These are phyloP conservation scores for Sindora glabra DNA, from an alignment of 306 rosid species.

Conservation along the genomic window DNA sequence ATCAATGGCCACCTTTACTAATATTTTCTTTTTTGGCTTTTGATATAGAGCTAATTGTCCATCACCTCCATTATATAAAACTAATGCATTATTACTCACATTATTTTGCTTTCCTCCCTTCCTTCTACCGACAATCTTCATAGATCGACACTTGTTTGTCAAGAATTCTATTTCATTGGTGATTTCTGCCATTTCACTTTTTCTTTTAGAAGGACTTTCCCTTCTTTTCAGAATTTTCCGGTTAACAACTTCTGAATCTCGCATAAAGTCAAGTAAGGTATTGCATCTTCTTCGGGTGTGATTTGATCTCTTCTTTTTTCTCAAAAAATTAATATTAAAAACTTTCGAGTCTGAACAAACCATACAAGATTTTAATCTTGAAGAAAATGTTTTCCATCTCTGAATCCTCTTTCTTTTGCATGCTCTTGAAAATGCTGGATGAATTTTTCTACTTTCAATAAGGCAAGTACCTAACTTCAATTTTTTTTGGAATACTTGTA, in stretches of 20 bases:
- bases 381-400: not conserved
- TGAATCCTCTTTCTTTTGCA: constrained; percentile 8
- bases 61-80: not conserved
- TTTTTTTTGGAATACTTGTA: not conserved
- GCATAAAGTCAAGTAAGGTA: no score
- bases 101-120: no score
- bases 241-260: no score
- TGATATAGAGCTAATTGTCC: not conserved
- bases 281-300: not conserved
- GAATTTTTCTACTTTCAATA: not conserved
- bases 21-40: not conserved
- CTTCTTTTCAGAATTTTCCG: no score
- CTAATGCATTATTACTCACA: no score
- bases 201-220: no score
- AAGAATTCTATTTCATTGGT: no score
- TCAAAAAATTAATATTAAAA: no score
- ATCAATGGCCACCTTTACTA: constrained; percentile 3
- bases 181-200: no score
- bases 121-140: no score
- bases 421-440: not conserved
- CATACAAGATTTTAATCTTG: no score
- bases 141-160: no score
- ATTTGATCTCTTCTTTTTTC: constrained; percentile 15
- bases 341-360: not conserved
- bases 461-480: not conserved